Conservation (phyloP, 73 alveolate species). For the Diophrys sp. region DNA sequence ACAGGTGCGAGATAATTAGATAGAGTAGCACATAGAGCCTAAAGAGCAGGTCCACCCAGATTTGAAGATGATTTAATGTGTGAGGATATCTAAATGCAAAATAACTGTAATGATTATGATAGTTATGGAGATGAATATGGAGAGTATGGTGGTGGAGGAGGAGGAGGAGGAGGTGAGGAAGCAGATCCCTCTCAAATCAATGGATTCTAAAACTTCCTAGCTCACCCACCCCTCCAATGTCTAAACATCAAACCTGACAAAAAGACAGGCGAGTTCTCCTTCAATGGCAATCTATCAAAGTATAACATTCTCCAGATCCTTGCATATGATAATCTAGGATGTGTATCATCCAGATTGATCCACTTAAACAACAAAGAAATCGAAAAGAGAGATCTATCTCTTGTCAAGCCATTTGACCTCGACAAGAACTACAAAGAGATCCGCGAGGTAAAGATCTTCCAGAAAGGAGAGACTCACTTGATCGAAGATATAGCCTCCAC, state of each 20-base stretch:
- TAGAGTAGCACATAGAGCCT: too few relatives aligned
- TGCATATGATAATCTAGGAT: conserved; percentile 19
- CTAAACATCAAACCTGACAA: conserved; percentile 10
- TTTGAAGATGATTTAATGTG: too few relatives aligned
- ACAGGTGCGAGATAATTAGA: too few relatives aligned
- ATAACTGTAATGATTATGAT: too few relatives aligned
- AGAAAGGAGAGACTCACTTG: conserved; percentile 29
- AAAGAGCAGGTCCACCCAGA: too few relatives aligned
- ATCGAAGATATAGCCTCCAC: conserved; percentile 57
- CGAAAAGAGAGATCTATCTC: conserved; percentile 28
- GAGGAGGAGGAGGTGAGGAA: conserved; percentile 4
- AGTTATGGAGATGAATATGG: not conserved
- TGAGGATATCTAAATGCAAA: too few relatives aligned
- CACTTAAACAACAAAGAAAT: not conserved
- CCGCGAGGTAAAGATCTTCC: conserved; percentile 3
- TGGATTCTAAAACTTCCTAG: not conserved
- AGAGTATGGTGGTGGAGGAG: not conserved
- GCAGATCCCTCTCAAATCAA: not conserved
- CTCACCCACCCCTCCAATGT: not conserved
- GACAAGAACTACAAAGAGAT: conserved; percentile 21
- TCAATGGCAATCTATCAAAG: not conserved
- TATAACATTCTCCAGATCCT: conserved; percentile 21
- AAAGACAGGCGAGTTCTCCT: conserved; percentile 21
- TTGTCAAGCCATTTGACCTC: conserved; percentile 17
- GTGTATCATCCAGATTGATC: not conserved